Percentiles rank a stretch among this genome's conserved stretches.
Evolutionary conservation across 441 rosid species (phyloP).

Genomic region (Gossypium laxum): DNA sequence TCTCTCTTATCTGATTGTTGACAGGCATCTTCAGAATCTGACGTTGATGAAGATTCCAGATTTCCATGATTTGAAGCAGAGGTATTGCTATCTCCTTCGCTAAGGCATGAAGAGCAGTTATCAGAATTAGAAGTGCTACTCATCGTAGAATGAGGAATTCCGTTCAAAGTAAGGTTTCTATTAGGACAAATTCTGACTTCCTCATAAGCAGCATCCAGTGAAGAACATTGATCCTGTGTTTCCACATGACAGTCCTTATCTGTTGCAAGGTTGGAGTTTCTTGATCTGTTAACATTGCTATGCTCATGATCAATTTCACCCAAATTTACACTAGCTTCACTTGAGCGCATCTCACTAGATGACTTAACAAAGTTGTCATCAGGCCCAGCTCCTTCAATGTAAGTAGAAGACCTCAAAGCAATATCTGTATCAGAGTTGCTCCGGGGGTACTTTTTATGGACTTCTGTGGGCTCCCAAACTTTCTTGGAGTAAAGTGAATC

Average conservation of each 20-base stretch:
- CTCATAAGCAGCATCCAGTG: constrained; percentile 24
- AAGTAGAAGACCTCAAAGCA: constrained; percentile 36
- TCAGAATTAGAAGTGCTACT: constrained; percentile 46
- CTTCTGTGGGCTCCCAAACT: constrained; percentile 63
- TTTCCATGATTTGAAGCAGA: constrained; percentile 43
- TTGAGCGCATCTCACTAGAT: constrained; percentile 27
- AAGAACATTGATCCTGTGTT: constrained; percentile 20
- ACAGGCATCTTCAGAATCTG: constrained; percentile 72
- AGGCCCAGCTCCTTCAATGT: constrained; percentile 29
- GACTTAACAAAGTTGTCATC: constrained; percentile 24
- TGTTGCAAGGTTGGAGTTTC: constrained; percentile 16
- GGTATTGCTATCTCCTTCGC: constrained; percentile 58
- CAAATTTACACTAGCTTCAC: constrained; percentile 28
- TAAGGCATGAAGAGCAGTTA: constrained; percentile 60
- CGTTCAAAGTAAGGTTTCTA: constrained; percentile 17
- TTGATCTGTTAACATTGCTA: constrained; percentile 18
- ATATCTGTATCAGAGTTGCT: constrained; percentile 47
- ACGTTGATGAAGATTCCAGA: constrained; percentile 50
- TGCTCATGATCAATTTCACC: constrained; percentile 28
- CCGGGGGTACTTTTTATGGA: constrained; percentile 38
- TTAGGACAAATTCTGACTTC: constrained; percentile 26
- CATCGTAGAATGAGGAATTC: constrained; percentile 26
- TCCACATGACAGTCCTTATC: constrained; percentile 22
- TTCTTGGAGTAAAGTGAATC: constrained; percentile 37
- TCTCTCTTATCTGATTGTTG: constrained; percentile 60